A percentile compares a stretch with the other conserved stretches of the same genome.
Evolutionary conservation across 2,329 filamentous ascomycete genomes (phyloP).

Genomic region (Fusarium citri): DNA sequence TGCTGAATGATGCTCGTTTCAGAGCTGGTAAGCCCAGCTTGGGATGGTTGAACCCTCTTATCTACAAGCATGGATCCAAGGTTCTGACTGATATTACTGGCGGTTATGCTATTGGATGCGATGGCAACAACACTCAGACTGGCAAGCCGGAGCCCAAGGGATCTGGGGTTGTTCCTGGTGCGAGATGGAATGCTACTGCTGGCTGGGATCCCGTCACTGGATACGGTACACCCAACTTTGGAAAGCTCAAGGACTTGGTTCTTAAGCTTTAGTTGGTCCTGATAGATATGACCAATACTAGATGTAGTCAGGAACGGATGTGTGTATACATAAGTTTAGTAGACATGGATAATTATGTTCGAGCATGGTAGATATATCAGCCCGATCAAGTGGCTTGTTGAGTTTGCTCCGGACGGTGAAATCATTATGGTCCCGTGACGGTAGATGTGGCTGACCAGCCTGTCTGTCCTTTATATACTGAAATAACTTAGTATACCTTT

Average conservation of each 20-base stretch:
- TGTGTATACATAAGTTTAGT: background rate
- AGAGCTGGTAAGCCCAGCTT: conserved; percentile 56
- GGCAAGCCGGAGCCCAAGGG: conserved; percentile 18
- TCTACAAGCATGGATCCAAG: conserved; percentile 50
- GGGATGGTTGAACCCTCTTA: conserved; percentile 62
- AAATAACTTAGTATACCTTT: background rate
- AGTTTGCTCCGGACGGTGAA: background rate
- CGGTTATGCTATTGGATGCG: conserved; percentile 50
- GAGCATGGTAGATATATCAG: background rate
- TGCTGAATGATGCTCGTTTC: conserved; percentile 61
- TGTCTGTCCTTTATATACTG: background rate
- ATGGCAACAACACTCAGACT: conserved; percentile 40
- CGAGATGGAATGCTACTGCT: conserved; percentile 39
- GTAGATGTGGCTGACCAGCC: background rate
- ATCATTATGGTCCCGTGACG: background rate
- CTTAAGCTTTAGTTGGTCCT: background rate
- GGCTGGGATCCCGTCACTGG: conserved; percentile 41
- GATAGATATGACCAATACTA: background rate
- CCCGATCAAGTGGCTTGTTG: background rate
- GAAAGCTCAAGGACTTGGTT: conserved; percentile 34
- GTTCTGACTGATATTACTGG: conserved; percentile 45
- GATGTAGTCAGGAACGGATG: background rate
- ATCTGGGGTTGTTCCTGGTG: conserved; percentile 31
- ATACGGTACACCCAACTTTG: conserved; percentile 36
- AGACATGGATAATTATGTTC: background rate